Conservation (phyloP, 129 eudicot species). For the Calendula officinalis region DNA sequence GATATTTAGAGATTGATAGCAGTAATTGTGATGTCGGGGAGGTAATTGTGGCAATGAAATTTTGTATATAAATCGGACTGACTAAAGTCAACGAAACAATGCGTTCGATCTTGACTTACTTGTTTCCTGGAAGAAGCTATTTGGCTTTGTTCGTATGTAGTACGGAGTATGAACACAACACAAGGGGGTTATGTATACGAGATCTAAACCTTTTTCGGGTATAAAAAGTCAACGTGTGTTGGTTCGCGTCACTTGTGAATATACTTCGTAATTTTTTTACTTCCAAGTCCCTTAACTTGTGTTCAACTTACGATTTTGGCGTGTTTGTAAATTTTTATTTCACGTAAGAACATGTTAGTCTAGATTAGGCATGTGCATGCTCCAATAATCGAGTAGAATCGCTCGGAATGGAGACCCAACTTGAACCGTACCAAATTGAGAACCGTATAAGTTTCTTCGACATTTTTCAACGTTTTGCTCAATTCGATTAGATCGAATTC, state of each 20-base stretch:
- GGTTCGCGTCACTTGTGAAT: neutral
- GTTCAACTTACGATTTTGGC: too few relatives aligned
- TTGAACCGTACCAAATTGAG: too few relatives aligned
- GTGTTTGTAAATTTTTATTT: too few relatives aligned
- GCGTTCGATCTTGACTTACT: conserved; percentile 18
- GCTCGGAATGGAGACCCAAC: too few relatives aligned
- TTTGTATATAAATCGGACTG: conserved; percentile 13
- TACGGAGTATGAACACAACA: conserved; percentile 29
- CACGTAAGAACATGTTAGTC: too few relatives aligned
- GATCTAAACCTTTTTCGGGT: neutral
- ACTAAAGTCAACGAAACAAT: conserved; percentile 24
- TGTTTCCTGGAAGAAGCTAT: conserved; percentile 24
- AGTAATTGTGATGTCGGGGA: conserved; percentile 2
- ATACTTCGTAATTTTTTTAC: too few relatives aligned
- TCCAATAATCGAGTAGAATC: too few relatives aligned
- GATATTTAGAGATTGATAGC: neutral
- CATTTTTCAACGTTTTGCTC: too few relatives aligned
- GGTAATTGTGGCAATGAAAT: neutral
- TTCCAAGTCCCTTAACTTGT: too few relatives aligned
- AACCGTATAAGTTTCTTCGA: too few relatives aligned
- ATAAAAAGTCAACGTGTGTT: conserved; percentile 20
- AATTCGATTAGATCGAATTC: too few relatives aligned
- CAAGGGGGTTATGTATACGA: neutral
- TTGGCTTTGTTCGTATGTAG: neutral
- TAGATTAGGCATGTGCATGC: too few relatives aligned